phyloP scores from a whole-genome alignment of 2,329 filamentous ascomycete species.

The Sordariomycetes sp. region DNA sequence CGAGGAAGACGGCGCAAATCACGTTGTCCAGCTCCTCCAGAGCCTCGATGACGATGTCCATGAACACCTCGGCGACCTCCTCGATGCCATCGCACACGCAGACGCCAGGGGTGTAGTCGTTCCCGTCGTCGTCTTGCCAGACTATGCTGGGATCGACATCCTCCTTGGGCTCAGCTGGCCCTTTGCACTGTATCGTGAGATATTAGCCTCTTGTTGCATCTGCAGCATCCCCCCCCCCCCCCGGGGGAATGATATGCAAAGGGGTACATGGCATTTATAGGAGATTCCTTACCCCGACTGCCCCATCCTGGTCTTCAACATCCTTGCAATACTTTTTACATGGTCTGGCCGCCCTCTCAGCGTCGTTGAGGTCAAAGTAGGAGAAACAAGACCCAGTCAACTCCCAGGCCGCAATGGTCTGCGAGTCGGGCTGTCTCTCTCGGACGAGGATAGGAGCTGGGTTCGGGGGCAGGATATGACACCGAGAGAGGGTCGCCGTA shows the following conservation, averaged over 20 bases:
- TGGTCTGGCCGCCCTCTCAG: background rate
- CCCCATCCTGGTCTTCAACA: background rate
- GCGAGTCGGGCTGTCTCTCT: background rate
- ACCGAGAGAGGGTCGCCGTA: too few species aligned
- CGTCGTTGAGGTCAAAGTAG: slow-evolving; percentile 1
- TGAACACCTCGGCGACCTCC: background rate
- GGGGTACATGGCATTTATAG: background rate
- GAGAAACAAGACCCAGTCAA: background rate
- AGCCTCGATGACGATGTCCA: background rate
- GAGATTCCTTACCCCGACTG: background rate
- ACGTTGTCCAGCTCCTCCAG: background rate
- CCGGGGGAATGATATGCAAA: background rate
- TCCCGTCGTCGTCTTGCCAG: background rate
- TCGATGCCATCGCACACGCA: background rate
- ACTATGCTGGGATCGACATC: background rate
- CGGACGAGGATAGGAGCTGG: background rate
- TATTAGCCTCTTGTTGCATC: background rate
- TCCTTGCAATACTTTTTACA: background rate
- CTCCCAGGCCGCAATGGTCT: background rate
- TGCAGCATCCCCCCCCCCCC: too few species aligned
- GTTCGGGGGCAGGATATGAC: too few species aligned
- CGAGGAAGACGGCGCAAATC: background rate
- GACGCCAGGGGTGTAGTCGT: background rate
- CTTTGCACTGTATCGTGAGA: background rate
- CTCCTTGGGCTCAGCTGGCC: background rate